phyloP scores from a whole-genome alignment of 306 rosid species.

The Cicer bijugum region DNA sequence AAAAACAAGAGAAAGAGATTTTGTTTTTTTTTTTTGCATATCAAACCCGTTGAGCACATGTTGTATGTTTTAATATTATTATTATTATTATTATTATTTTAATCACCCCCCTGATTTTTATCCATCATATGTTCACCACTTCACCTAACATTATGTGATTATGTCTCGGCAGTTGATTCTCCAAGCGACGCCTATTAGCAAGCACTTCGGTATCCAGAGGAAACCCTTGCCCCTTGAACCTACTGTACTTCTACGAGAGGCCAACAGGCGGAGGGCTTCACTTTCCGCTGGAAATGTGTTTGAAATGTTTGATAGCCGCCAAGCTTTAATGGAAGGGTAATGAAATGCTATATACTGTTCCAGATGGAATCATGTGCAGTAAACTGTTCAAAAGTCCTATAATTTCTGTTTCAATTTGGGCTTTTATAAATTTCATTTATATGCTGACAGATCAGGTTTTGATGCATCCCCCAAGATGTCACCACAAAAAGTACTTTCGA shows the following conservation, averaged over 20 bases:
- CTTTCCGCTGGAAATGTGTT: slow-evolving; percentile 86
- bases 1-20: neutral
- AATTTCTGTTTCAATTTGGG: slow-evolving; percentile 42
- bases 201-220: slow-evolving; percentile 85
- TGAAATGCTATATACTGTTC: slow-evolving; percentile 47
- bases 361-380: slow-evolving; percentile 37
- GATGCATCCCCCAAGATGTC: slow-evolving; percentile 66
- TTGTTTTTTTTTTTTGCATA: neutral
- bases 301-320: slow-evolving; percentile 78
- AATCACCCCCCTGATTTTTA: slow-evolving; percentile 25
- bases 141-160: slow-evolving; percentile 15
- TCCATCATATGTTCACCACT: slow-evolving; percentile 1
- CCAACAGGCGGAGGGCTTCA: slow-evolving; percentile 95
- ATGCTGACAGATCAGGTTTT: slow-evolving; percentile 81
- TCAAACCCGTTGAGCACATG: slow-evolving; percentile 24
- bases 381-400: slow-evolving; percentile 11
- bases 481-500: slow-evolving; percentile 67
- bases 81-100: slow-evolving; percentile 13
- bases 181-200: slow-evolving; percentile 66
- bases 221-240: slow-evolving; percentile 96
- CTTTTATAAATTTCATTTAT: slow-evolving; percentile 51
- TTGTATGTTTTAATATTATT: slow-evolving; percentile 8
- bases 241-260: slow-evolving; percentile 88
- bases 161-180: slow-evolving; percentile 72
- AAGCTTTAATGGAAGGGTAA: slow-evolving; percentile 69